phyloP scores from a whole-genome alignment of 2,329 filamentous ascomycete species.

The Furcasterigmium furcatum region DNA sequence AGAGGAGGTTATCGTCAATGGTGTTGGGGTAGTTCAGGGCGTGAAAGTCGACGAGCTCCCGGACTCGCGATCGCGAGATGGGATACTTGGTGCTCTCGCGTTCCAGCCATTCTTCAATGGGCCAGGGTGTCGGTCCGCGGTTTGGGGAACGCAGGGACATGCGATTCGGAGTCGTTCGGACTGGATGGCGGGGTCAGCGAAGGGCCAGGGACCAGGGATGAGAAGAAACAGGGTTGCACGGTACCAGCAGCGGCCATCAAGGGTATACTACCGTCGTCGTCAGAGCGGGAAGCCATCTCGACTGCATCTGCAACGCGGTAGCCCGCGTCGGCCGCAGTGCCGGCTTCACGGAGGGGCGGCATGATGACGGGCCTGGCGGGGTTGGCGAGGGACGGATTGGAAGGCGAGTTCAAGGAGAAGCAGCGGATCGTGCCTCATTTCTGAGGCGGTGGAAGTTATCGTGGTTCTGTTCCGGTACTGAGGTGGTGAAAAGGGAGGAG shows the following conservation, averaged over 20 bases:
- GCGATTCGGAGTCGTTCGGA: neutral
- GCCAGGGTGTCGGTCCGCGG: neutral
- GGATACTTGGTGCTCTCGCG: neutral
- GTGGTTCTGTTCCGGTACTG: too few relatives aligned
- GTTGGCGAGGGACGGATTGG: constrained; percentile 30
- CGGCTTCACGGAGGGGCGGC: too few relatives aligned
- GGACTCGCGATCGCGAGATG: neutral
- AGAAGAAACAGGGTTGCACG: neutral
- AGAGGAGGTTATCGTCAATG: constrained; percentile 44
- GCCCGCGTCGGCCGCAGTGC: neutral
- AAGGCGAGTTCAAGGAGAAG: too few relatives aligned
- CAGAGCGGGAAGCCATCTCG: neutral
- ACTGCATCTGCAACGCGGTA: neutral
- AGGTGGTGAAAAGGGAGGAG: too few relatives aligned
- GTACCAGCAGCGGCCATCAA: neutral
- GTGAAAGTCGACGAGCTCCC: constrained; percentile 35
- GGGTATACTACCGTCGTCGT: neutral
- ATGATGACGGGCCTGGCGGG: constrained; percentile 22
- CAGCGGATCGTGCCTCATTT: too few relatives aligned
- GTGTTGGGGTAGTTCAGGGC: constrained; percentile 38
- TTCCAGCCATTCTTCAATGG: neutral
- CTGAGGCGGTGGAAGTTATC: too few relatives aligned
- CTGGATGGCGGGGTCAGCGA: neutral
- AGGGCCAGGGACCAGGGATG: neutral
- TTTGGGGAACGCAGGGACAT: neutral